phyloP scores from a whole-genome alignment of 805 yeast species.

The Candida tibetensis region DNA sequence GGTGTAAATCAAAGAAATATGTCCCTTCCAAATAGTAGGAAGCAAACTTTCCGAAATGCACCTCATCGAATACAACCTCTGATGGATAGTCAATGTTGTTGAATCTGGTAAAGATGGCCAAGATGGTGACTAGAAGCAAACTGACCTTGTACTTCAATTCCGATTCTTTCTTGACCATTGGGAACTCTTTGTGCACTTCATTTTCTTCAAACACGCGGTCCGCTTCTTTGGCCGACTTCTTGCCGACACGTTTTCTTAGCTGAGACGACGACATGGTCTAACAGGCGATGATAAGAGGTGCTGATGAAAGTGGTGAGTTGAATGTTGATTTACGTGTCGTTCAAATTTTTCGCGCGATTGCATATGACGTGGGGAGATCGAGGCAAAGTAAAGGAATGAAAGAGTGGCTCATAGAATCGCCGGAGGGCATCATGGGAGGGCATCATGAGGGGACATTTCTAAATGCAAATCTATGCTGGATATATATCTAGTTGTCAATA shows the following conservation, averaged over 20 bases:
- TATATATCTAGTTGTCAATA: too few relatives aligned
- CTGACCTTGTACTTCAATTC: slow-evolving; percentile 33
- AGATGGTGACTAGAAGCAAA: slow-evolving; percentile 34
- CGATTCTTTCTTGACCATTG: slow-evolving; percentile 20
- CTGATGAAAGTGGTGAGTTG: neutral
- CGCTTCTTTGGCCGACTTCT: slow-evolving; percentile 14
- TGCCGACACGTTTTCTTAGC: slow-evolving; percentile 27
- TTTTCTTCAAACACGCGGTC: slow-evolving; percentile 2
- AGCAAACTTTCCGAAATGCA: slow-evolving; percentile 84
- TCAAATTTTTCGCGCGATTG: neutral
- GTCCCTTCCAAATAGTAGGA: slow-evolving; percentile 84
- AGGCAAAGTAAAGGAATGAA: too few relatives aligned
- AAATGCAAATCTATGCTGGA: too few relatives aligned
- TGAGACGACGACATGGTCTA: neutral
- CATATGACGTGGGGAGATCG: too few relatives aligned
- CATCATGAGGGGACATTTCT: too few relatives aligned
- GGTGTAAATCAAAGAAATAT: slow-evolving; percentile 94
- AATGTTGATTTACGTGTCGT: neutral
- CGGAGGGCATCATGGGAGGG: too few relatives aligned
- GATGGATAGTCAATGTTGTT: slow-evolving; percentile 60
- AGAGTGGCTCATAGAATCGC: too few relatives aligned
- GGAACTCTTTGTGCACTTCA: neutral
- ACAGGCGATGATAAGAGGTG: too few relatives aligned
- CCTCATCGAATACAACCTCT: slow-evolving; percentile 84
- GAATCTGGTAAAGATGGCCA: slow-evolving; percentile 56